Conservation (phyloP, 2,329 filamentous ascomycete species). For the Pestalotiopsis sp. region DNA sequence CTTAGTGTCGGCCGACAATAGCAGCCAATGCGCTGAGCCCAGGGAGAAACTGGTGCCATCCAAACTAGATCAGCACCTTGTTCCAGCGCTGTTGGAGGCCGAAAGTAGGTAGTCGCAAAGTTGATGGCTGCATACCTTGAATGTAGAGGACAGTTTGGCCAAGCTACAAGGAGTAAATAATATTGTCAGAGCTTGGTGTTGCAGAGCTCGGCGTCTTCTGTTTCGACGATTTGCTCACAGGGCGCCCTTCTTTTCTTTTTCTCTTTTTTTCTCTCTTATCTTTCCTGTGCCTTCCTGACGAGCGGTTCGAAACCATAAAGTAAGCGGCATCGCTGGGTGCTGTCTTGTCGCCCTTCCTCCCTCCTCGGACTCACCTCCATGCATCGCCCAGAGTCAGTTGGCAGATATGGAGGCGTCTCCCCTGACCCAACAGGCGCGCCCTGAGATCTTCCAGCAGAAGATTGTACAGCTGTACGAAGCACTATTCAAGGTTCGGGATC, state of each 20-base stretch:
- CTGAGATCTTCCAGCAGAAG: slow-evolving; percentile 91
- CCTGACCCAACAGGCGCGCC: slow-evolving; percentile 87
- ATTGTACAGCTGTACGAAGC: slow-evolving; percentile 87
- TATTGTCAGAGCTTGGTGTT: slow-evolving; percentile 2
- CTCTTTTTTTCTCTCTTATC: not conserved
- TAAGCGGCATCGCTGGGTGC: not conserved
- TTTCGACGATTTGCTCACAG: not conserved
- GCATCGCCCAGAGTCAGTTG: slow-evolving; percentile 16
- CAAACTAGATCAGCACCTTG: not conserved
- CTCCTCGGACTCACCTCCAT: slow-evolving; percentile 14
- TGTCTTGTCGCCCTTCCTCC: slow-evolving; percentile 1
- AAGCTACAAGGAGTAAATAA: slow-evolving; percentile 3
- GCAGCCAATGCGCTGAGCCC: not conserved
- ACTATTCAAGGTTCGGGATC: slow-evolving; percentile 69
- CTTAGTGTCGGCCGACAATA: not conserved
- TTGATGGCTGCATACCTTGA: not conserved
- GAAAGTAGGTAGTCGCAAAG: not conserved
- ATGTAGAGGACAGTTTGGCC: slow-evolving; percentile 16
- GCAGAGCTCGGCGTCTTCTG: not conserved
- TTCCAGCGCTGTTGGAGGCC: slow-evolving; percentile 3
- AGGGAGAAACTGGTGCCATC: not conserved
- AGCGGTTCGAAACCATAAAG: not conserved
- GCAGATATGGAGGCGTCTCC: slow-evolving; percentile 81
- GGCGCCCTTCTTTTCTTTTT: not conserved
- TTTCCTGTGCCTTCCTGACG: not conserved